Percentiles rank a stretch among this genome's conserved stretches.
Conservation (phyloP, 257 asterid species). For the Gentiana macrophylla region DNA sequence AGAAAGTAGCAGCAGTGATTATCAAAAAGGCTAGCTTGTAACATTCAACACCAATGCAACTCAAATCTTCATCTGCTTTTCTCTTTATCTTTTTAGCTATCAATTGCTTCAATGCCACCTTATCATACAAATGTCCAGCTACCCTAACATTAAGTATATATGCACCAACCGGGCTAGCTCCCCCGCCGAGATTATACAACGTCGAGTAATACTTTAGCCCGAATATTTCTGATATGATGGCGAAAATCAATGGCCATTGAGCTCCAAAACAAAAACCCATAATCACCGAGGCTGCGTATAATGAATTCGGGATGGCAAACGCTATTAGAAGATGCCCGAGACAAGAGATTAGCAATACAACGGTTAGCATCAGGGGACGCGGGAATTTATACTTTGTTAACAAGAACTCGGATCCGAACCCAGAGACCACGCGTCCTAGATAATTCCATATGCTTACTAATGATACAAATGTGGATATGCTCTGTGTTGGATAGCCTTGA, state of each 20-base stretch:
- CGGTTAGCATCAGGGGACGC: constrained; percentile 24
- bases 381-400: constrained; percentile 27
- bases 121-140: constrained; percentile 32
- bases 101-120: constrained; percentile 30
- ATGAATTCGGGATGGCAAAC: constrained; percentile 22
- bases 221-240: constrained; percentile 27
- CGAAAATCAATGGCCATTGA: constrained; percentile 31
- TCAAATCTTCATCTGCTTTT: constrained; percentile 21
- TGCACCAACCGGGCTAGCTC: constrained; percentile 38
- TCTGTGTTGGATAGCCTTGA: constrained; percentile 19
- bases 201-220: constrained; percentile 34
- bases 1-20: constrained; percentile 23
- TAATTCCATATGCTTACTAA: constrained; percentile 33
- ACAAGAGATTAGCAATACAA: constrained; percentile 22
- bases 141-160: constrained; percentile 30
- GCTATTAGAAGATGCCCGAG: constrained; percentile 22
- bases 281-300: constrained; percentile 21
- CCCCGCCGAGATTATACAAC: constrained; percentile 28
- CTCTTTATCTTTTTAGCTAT: constrained; percentile 19
- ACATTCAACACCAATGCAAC: constrained; percentile 32
- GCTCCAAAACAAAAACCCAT: constrained; percentile 8
- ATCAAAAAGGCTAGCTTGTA: constrained; percentile 30
- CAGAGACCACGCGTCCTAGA: constrained; percentile 24
- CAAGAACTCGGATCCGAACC: constrained; percentile 22
- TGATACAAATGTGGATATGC: constrained; percentile 26